Evolutionary conservation across 306 rosid species (phyloP).

Genomic region (Geum urbanum): DNA sequence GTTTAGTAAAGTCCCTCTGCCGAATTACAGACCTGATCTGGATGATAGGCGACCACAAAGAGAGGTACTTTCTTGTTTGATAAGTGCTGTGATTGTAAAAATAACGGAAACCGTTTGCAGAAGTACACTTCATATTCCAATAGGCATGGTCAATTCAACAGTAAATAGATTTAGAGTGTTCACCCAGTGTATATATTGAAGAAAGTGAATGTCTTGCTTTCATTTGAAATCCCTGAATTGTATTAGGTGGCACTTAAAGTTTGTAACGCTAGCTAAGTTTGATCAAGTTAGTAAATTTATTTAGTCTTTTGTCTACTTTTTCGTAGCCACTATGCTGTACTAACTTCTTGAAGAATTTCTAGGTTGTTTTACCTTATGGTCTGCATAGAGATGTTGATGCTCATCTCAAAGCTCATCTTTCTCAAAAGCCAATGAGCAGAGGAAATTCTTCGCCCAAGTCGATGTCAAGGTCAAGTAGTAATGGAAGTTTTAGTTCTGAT

Average conservation of each 20-base stretch:
- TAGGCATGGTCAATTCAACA: no score
- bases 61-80: constrained; percentile 51
- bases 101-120: no score
- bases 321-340: constrained; percentile 5
- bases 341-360: constrained; percentile 23
- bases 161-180: no score
- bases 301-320: constrained; percentile 12
- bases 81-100: no score
- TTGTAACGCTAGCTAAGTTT: neutral
- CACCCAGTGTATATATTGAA: no score
- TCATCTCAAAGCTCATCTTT: constrained; percentile 62
- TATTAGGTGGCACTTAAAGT: no score
- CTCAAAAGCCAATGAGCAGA: constrained; percentile 45
- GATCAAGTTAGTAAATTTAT: neutral
- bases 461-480: constrained; percentile 41
- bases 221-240: no score
- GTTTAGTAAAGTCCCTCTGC: constrained; percentile 79
- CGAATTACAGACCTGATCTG: constrained; percentile 87
- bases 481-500: constrained; percentile 27
- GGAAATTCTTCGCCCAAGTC: constrained; percentile 34
- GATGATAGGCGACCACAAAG: constrained; percentile 94
- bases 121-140: neutral
- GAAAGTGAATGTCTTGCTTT: no score
- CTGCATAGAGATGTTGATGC: constrained; percentile 68
- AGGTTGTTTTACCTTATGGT: constrained; percentile 78